phyloP scores from a whole-genome alignment of 352 stramenopile genomes.

The Phytophthora megakarya region DNA sequence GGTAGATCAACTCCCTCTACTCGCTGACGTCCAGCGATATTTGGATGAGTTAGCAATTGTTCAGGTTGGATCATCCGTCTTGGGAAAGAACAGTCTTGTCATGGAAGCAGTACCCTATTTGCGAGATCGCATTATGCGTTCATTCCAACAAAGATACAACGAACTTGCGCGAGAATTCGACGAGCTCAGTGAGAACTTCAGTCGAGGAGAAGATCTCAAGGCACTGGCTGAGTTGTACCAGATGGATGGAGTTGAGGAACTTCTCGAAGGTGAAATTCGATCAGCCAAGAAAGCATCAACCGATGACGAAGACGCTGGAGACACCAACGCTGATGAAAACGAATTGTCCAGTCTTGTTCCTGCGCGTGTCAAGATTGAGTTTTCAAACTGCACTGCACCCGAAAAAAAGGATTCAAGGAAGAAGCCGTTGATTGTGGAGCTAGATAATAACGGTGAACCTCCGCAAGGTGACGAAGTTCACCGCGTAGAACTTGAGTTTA shows the following conservation, averaged over 20 bases:
- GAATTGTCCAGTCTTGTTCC: slow-evolving; percentile 26
- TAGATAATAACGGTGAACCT: slow-evolving; percentile 41
- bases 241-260: slow-evolving; percentile 78
- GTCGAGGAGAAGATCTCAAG: slow-evolving; percentile 63
- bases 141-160: slow-evolving; percentile 43
- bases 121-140: slow-evolving; percentile 54
- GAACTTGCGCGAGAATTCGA: slow-evolving; percentile 59
- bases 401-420: slow-evolving; percentile 17
- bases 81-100: slow-evolving; percentile 58
- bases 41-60: slow-evolving; percentile 96
- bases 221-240: slow-evolving; percentile 78
- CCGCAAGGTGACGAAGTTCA: not conserved
- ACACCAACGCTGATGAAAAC: slow-evolving; percentile 12
- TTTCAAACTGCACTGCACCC: slow-evolving; percentile 32
- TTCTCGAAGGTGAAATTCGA: slow-evolving; percentile 48
- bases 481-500: slow-evolving; percentile 43
- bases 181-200: slow-evolving; percentile 43
- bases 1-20: slow-evolving; percentile 95
- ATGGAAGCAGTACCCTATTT: slow-evolving; percentile 84
- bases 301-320: slow-evolving; percentile 9
- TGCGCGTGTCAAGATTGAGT: slow-evolving; percentile 44
- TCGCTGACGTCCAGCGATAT: slow-evolving; percentile 93
- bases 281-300: slow-evolving; percentile 2
- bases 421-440: slow-evolving; percentile 71
- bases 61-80: slow-evolving; percentile 55